Evolutionary conservation across 73 alveolate genomes (phyloP).

Genomic region (Paramecium octaurelia): DNA sequence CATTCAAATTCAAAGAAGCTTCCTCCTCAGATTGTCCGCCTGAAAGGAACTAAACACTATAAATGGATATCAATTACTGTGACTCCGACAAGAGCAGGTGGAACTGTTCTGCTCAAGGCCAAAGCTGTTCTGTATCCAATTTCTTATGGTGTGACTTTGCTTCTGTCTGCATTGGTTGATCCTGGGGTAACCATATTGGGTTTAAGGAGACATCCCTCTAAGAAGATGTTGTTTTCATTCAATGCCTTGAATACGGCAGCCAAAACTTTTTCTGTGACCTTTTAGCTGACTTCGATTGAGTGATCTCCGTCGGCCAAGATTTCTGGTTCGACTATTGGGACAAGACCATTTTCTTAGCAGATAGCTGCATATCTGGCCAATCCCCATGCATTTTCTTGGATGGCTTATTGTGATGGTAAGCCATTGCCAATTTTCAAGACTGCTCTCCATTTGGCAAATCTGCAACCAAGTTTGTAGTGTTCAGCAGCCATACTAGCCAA

Average conservation of each 20-base stretch:
- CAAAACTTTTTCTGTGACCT: conserved; percentile 92
- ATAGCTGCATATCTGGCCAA: conserved; percentile 98
- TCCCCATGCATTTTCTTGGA: conserved; percentile 93
- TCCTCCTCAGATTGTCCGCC: conserved; percentile 97
- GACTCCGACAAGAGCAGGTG: conserved; percentile 95
- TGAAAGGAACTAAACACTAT: conserved; percentile 71
- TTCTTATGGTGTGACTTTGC: conserved; percentile 75
- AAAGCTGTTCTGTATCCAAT: conserved; percentile 91
- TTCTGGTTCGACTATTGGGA: conserved; percentile 99
- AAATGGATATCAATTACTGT: conserved; percentile 13
- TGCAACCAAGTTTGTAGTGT: conserved; percentile 88
- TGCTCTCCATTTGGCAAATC: conserved; percentile 99
- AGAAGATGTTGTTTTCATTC: conserved; percentile 82
- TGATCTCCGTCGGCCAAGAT: conserved; percentile 95
- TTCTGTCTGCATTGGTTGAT: conserved; percentile 75
- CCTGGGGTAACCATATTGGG: conserved; percentile 99
- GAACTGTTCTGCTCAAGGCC: conserved; percentile 90
- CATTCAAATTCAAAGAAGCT: conserved; percentile 94
- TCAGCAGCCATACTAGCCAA: conserved; percentile 71
- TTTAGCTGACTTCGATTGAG: conserved; percentile 88
- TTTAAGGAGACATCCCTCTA: conserved; percentile 96
- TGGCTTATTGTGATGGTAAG: conserved; percentile 86
- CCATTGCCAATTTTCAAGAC: conserved; percentile 89
- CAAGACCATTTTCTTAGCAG: conserved; percentile 96
- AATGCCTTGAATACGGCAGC: conserved; percentile 89